Evolutionary conservation across 208 protist species (phyloP).

Genomic region (Angomonas deanei): DNA sequence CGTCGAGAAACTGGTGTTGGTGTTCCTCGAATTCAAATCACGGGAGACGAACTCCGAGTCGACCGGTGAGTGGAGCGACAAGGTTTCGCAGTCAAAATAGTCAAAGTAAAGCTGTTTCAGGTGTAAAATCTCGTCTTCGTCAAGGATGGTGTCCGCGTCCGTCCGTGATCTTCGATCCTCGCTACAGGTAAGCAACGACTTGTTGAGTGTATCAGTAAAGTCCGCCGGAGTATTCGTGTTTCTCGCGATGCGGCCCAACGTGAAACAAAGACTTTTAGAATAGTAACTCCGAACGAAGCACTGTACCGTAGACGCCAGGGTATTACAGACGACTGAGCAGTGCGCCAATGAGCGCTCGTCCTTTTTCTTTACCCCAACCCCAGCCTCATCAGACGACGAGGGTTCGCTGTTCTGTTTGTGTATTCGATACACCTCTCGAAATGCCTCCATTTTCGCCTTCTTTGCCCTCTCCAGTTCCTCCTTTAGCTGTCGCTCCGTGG

Average conservation of each 20-base stretch:
- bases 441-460: slow-evolving; percentile 47
- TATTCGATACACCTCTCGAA: slow-evolving; percentile 56
- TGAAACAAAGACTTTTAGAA: background rate
- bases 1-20: slow-evolving; percentile 10
- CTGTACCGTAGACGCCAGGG: slow-evolving; percentile 63
- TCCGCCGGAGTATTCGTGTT: background rate
- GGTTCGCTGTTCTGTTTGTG: slow-evolving; percentile 12
- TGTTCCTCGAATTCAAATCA: slow-evolving; percentile 7
- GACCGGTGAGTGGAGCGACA: slow-evolving; percentile 18
- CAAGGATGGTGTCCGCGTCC: slow-evolving; percentile 20
- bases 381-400: background rate
- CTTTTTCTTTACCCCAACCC: background rate
- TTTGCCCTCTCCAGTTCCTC: slow-evolving; percentile 49
- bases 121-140: slow-evolving; percentile 50
- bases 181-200: background rate
- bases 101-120: slow-evolving; percentile 88
- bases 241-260: background rate
- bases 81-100: slow-evolving; percentile 83
- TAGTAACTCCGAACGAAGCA: slow-evolving; percentile 38
- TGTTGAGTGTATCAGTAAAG: background rate
- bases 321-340: slow-evolving; percentile 69
- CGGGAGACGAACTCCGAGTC: background rate
- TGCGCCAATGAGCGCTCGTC: slow-evolving; percentile 51
- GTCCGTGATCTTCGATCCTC: no score
- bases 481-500: slow-evolving; percentile 47